phyloP scores from a whole-genome alignment of 2,329 filamentous ascomycete species.

The Fusarium sp. region DNA sequence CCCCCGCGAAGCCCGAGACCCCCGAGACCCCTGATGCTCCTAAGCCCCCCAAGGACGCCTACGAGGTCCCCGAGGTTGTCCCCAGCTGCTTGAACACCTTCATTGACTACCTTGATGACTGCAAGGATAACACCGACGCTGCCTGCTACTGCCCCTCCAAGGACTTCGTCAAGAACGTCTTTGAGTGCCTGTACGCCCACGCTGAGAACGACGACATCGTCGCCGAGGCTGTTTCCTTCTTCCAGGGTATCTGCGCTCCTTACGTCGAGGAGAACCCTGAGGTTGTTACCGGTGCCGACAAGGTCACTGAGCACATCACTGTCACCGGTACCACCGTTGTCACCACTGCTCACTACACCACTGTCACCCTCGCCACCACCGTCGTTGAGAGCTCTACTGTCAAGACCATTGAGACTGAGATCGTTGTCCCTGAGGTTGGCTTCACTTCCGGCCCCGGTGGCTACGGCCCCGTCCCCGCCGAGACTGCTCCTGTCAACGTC shows the following conservation, averaged over 20 bases:
- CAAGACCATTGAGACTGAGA: conserved; percentile 59
- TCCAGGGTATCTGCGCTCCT: conserved; percentile 88
- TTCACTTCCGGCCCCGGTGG: conserved; percentile 53
- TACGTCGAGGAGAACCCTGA: conserved; percentile 81
- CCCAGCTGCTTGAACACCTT: conserved; percentile 94
- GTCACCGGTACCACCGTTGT: conserved; percentile 62
- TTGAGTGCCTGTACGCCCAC: conserved; percentile 82
- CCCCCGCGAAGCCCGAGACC: conserved; percentile 17
- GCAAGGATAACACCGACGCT: conserved; percentile 83
- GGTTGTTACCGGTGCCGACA: conserved; percentile 79
- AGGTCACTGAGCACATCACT: conserved; percentile 68
- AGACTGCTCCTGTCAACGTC: conserved; percentile 54
- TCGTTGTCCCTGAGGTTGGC: conserved; percentile 63
- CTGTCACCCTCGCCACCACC: conserved; percentile 58
- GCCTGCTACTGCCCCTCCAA: conserved; percentile 87
- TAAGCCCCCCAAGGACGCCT: conserved; percentile 45
- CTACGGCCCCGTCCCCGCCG: conserved; percentile 41
- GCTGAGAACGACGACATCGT: conserved; percentile 72
- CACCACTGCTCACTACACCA: conserved; percentile 59
- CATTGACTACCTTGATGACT: conserved; percentile 73
- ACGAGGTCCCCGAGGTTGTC: conserved; percentile 69
- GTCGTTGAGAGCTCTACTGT: conserved; percentile 60
- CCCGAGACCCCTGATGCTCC: conserved; percentile 45
- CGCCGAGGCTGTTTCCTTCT: conserved; percentile 77
- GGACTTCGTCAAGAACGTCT: conserved; percentile 80